Evolutionary conservation across 495 filamentous ascomycete species (phyloP), one percentile per base, ranked within the genome.

Genomic region (Penicillium arizonense): DNA sequence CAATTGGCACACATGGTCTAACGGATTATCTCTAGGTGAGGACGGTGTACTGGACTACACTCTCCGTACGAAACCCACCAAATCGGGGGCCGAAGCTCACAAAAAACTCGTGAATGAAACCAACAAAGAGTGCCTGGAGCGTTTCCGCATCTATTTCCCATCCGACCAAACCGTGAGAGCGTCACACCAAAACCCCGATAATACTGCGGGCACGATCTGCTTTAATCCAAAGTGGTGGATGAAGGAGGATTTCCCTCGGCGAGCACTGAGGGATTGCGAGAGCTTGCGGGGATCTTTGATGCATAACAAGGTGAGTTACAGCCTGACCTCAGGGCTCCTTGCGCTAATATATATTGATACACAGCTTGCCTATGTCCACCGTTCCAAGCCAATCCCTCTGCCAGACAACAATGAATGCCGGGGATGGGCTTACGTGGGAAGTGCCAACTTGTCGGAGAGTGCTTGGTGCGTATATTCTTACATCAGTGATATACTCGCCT

Each of bases 381-480:
- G 76, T 13, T 60, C 75, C 13, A 62, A 71, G 7, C 58, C 71
- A 10, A 64, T 74, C 1, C 34, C 41, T 0, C 42, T 73, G 43
- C 37, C 57, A 1, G 54, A 70, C 28, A 57, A 47, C 23, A 57
- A 47, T 0, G 45, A 59, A 36, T 69, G 69, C 37, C 57, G 50
- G 12, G 76, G 84, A 8, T 97, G 89, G 83, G 88, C 81, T 0
- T 98, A 98, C 62, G 74, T 96, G n/a, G 94, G 94, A 14, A 94
- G 89, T 56, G 89, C 90, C 1, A 98, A 98, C 68, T 61, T 96
- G 7, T 93, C 90, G 0, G 91, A 96, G 68, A 91, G 87, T 59
- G 94, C 94, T 9, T 98, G 94, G 88, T 92, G 72, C 68, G 82
- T 76, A 23, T 8, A n/a, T 24, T 10, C 21, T 11, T n/a, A 33